Evolutionary conservation across 441 rosid species (phyloP), one percentile per base, ranked within the genome.

Genomic region (Breynia disticha): DNA sequence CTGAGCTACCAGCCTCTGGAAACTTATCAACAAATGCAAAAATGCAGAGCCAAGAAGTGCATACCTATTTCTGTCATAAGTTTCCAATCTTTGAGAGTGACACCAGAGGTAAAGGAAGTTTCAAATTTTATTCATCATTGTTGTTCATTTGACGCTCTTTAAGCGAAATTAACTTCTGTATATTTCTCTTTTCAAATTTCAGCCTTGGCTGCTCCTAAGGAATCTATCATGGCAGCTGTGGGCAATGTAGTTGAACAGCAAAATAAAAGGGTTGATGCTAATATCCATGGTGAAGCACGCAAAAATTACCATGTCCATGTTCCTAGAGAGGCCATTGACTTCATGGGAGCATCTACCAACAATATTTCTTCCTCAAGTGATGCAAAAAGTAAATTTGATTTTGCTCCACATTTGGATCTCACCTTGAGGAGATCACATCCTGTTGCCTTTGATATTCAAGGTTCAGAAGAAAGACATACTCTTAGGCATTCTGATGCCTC

Each of bases 401-500:
- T 67, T 67, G 68, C 62, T 52, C 64, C 80, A 48, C 77, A 67
- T 47, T 78, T 88, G 75, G 89, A 81, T 73, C 96, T 91, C 45
- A 72, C 91, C 67, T 68, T 88, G 72, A 79, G 75, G 70, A 72
- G 90, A 71, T 67, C 77, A 10, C 68, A 66, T 50, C 57, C 66
- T 46, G 20, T 60, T 48, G 52, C 61, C 48, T 70, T 70, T 2
- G 86, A 77, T 61, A 70, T 71, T 66, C 77, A 67, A 46, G 56
- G 52, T 45, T 51, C 74, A 16, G 82, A 71, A 62, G 85, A 75
- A 57, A 72, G 63, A 55, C 76, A 65, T 41, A 68, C 65, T 21
- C 78, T 90, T 53, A 70, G 67, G 70, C 96, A 78, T 53, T 86
- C 96, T 48, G 72, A 73, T 73, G 79, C 84, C 72, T 90, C 96